phyloP scores from a whole-genome alignment of 2,329 filamentous ascomycete genomes.

The Colletotrichum musicola region DNA sequence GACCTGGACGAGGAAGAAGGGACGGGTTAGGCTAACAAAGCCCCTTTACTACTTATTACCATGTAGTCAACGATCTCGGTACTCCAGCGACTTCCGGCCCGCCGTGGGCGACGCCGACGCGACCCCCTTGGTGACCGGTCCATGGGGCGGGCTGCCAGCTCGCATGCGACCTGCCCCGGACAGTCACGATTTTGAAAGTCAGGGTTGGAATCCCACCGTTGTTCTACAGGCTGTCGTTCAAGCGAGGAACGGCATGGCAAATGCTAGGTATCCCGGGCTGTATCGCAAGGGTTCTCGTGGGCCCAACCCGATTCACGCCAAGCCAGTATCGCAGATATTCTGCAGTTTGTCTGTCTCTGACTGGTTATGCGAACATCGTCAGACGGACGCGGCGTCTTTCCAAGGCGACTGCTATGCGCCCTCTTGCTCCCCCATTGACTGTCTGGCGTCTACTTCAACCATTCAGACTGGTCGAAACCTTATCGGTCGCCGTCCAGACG shows the following conservation, averaged over 20 bases:
- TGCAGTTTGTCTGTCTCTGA: neutral
- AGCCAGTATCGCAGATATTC: slow-evolving; percentile 32
- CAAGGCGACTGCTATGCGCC: neutral
- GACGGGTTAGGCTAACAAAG: neutral
- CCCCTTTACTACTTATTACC: neutral
- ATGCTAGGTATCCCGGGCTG: slow-evolving; percentile 16
- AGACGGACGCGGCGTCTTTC: slow-evolving; percentile 4
- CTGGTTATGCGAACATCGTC: slow-evolving; percentile 23
- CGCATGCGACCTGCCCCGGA: neutral
- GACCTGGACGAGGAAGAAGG: too few relatives aligned
- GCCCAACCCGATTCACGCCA: slow-evolving; percentile 27
- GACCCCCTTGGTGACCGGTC: too few relatives aligned
- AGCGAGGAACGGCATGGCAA: slow-evolving; percentile 27
- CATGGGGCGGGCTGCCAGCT: neutral
- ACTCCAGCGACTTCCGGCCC: too few relatives aligned
- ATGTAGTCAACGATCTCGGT: too few relatives aligned
- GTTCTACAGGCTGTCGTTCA: neutral
- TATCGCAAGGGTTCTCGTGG: slow-evolving; percentile 34
- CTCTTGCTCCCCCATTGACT: neutral
- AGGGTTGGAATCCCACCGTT: too few relatives aligned
- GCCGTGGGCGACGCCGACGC: too few relatives aligned
- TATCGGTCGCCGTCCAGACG: slow-evolving; percentile 8
- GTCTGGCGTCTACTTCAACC: neutral
- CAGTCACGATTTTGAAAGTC: neutral
- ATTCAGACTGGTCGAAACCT: slow-evolving; percentile 14